A percentile compares a stretch with the other conserved stretches of the same genome.
phyloP scores from a whole-genome alignment of 2,329 filamentous ascomycete species.

The Amesomyces nigricolor region DNA sequence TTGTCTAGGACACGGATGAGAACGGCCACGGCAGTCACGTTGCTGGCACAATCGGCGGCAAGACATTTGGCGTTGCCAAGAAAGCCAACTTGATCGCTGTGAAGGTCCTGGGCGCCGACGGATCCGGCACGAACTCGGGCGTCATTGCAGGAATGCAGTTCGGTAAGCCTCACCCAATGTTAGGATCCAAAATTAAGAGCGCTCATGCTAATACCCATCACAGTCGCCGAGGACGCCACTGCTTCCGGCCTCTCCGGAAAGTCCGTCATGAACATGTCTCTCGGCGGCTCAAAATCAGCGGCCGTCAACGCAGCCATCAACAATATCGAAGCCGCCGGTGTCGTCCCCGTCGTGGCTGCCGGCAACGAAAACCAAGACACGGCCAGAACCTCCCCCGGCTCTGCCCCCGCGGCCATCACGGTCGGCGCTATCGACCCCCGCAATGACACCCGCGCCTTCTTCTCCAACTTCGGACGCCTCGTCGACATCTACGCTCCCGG shows the following conservation, averaged over 20 bases:
- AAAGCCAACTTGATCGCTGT: conserved; percentile 50
- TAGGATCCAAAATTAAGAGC: conserved; percentile 17
- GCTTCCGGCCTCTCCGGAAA: conserved; percentile 42
- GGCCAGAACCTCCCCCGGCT: conserved; percentile 47
- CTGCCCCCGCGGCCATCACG: conserved; percentile 51
- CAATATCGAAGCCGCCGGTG: conserved; percentile 42
- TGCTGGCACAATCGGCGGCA: conserved; percentile 55
- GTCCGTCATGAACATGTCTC: conserved; percentile 59
- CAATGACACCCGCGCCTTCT: conserved; percentile 44
- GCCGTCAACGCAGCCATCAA: conserved; percentile 53
- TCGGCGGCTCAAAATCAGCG: conserved; percentile 45
- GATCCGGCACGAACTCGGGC: conserved; percentile 43
- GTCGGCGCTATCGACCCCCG: conserved; percentile 53
- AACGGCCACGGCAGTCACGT: conserved; percentile 62
- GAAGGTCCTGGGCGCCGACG: conserved; percentile 53
- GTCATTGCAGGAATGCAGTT: conserved; percentile 58
- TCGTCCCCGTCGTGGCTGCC: conserved; percentile 55
- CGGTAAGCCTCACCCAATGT: conserved; percentile 25
- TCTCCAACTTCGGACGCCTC: conserved; percentile 52
- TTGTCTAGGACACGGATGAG: conserved; percentile 43
- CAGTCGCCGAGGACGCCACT: conserved; percentile 41
- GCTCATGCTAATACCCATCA: neutral
- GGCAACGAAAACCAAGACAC: conserved; percentile 54
- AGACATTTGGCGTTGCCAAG: conserved; percentile 58
- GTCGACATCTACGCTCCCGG: conserved; percentile 55